Base-by-base conservation (phyloP, 2,329 filamentous ascomycete genomes). In the Pezicula rhizophila region DNA sequence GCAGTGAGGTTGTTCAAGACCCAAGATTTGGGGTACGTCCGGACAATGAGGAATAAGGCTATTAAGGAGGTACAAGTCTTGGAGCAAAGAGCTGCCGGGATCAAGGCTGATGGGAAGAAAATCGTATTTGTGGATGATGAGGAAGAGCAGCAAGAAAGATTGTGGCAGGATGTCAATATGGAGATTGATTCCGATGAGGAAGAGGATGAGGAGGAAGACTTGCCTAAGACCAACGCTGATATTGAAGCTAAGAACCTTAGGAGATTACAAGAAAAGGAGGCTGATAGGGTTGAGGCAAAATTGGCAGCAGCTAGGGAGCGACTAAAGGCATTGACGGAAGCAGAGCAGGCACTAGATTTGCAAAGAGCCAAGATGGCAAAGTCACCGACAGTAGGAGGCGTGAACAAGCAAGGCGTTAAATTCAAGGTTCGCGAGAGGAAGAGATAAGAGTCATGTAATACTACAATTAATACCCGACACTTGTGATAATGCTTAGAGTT, bases 351-450 rank as follows among this genome's bases (percentile, higher is more conserved):
- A 56, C 69, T 85, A 23, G 79, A 80, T 52, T 51, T 80, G 47
- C 79, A 84, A 64, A 71, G 76, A 51, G 77, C 79, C 15, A 78
- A 76, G 63, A 84, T 84, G 80, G 79, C 78, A 33, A 85, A 85
- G 70, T 82, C 79, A 55, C 70, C 76, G 8, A 84, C 80, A 2
- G 74, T 76, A 5, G 78, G 78, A 34, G 78, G 79, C 12, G 60
- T 72, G n/a, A 82, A 77, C 25, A 80, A 79, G 62, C 70, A 71
- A 35, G 80, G 81, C 20, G 76, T 76, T 65, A 83, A 80, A 68
- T 75, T 82, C 54, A 82, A 80, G 70, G 73, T 83, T 48, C 74
- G 78, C 54, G 73, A 79, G 64, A 73, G 81, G 54, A 85, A 85
- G 71, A 72, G 78, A 59, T 66, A 50, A 40, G 23, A 23, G 23